These are phyloP conservation scores for Plasmodium coatneyi DNA, from an alignment of 169 alveolate species.

Conservation along the genomic window DNA sequence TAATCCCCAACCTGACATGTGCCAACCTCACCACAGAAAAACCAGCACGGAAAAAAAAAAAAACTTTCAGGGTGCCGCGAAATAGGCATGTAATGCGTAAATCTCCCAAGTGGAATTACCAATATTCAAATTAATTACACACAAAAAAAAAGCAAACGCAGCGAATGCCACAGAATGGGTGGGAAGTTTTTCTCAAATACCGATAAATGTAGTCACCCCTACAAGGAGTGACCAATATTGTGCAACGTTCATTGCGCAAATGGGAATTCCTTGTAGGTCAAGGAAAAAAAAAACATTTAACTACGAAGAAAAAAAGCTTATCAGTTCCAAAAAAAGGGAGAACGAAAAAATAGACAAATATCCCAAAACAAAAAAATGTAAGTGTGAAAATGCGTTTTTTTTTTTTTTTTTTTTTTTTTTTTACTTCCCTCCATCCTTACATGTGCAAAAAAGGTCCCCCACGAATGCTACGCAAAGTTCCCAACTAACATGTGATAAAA, in stretches of 20 bases:
- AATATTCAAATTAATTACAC: background rate
- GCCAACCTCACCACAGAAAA: background rate
- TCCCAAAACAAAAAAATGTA: background rate
- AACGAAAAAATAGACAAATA: background rate
- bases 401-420: background rate
- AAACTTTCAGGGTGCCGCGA: background rate
- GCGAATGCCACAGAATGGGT: too few relatives aligned
- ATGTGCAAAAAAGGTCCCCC: background rate
- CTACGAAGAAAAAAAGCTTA: background rate
- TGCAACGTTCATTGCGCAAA: too few relatives aligned
- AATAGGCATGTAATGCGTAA: too few relatives aligned
- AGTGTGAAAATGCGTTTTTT: background rate
- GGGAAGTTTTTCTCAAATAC: too few relatives aligned
- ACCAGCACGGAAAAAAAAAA: background rate
- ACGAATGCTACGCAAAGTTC: background rate
- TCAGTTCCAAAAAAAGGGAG: background rate
- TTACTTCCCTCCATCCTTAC: background rate
- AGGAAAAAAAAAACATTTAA: too few relatives aligned
- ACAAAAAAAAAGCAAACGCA: too few relatives aligned
- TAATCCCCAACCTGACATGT: background rate
- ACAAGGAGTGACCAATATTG: too few relatives aligned
- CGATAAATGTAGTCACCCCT: too few relatives aligned
- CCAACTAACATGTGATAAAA: conserved; percentile 53
- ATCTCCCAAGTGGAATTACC: background rate
- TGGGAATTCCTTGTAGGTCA: too few relatives aligned